Base-by-base conservation (phyloP, 345 rosid species). In the Atalantia buxifolia region DNA sequence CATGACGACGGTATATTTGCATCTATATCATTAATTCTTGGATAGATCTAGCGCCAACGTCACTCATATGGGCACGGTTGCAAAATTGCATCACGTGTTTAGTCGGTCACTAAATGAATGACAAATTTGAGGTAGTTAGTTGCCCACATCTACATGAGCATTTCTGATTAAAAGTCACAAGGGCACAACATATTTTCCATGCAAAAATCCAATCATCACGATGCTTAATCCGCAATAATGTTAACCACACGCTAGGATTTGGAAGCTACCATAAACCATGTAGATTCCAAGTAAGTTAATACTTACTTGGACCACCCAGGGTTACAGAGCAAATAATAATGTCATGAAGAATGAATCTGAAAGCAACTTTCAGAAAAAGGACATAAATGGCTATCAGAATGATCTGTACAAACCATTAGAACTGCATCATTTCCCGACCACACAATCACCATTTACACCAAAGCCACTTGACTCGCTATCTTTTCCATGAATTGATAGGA, bases 341-440 rank as follows among this genome's bases (percentile, higher is more conserved):
- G 24, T 64, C 50, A 31, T 1, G 13, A 27, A 28, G 42, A 55
- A n/a, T 1, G 19, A 16, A 61, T 18, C 33, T 31, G 78, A 75
- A 64, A 75, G 78, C 78, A 48, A 64, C 71, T 75, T 75, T 24
- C 4, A 22, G 48, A 22, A 30, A 75, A 30, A 64, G 13, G 70
- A 48, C 70, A 75, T 19, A 63, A 45, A 48, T 50, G 7, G 62
- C 78, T n/a, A 48, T 6, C 45, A 66, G 71, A 64, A 30, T 42
- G 28, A 75, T 75, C 48, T 45, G 61, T 30, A 38, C 8, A 36
- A 38, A 45, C 9, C 72, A 42, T 6, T n/a, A 48, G n/a, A 48
- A 57, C 21, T 30, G 42, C 30, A 74, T 30, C 78, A 28, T 48
- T 21, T 64, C 21, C 62, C 71, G n/a, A 48, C 78, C 63, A 48